Evolutionary conservation across 1,139 yeast species (phyloP).

Genomic region (Meyerozyma elateridarum): DNA sequence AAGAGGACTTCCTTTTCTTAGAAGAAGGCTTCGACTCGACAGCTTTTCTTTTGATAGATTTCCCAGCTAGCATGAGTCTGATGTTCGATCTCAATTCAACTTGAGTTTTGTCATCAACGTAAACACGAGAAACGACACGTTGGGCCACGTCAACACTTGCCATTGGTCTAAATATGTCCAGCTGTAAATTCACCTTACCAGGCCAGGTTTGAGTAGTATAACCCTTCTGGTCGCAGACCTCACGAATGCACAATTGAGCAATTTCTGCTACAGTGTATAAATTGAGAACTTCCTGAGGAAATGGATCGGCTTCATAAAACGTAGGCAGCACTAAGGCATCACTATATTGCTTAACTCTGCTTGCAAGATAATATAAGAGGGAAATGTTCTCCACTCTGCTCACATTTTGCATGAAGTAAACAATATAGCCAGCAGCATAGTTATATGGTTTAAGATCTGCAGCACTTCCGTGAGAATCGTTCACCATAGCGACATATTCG

Average conservation of each 20-base stretch:
- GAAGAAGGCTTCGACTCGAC: too few relatives aligned
- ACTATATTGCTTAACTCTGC: constrained; percentile 73
- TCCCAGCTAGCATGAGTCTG: too few relatives aligned
- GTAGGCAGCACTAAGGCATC: constrained; percentile 46
- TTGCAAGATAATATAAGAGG: constrained; percentile 68
- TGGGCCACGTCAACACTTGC: constrained; percentile 41
- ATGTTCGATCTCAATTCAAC: constrained; percentile 23
- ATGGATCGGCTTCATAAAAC: constrained; percentile 26
- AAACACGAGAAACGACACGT: constrained; percentile 40
- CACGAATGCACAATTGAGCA: constrained; percentile 61
- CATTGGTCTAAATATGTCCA: constrained; percentile 62
- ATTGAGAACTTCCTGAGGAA: constrained; percentile 27
- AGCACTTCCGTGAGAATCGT: too few relatives aligned
- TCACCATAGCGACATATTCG: constrained; percentile 41
- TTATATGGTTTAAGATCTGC: constrained; percentile 41
- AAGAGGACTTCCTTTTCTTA: too few relatives aligned
- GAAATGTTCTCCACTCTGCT: constrained; percentile 68
- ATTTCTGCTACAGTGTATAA: constrained; percentile 71
- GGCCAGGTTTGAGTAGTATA: constrained; percentile 85
- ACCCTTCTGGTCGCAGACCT: constrained; percentile 49
- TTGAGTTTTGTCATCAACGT: constrained; percentile 42
- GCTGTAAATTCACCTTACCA: constrained; percentile 63
- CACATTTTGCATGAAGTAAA: constrained; percentile 56
- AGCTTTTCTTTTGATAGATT: too few relatives aligned
- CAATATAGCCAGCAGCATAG: constrained; percentile 54